These are phyloP conservation scores for Dioscorea cayenensis DNA, from an alignment of 116 monocot genomes.

Conservation along the genomic window DNA sequence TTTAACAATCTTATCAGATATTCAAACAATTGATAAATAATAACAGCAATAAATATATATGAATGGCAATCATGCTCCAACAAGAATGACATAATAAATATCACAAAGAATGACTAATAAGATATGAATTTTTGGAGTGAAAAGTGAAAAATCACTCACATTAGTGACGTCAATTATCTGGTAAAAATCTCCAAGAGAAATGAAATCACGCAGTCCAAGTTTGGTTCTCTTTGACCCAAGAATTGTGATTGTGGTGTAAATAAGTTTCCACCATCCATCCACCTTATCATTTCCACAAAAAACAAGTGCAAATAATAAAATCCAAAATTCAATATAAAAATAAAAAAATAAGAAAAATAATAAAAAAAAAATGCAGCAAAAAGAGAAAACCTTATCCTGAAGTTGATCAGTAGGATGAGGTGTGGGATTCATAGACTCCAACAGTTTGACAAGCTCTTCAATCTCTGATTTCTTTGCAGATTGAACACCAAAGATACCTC, in stretches of 20 bases:
- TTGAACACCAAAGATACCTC: constrained; percentile 74
- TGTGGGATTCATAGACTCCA: constrained; percentile 74
- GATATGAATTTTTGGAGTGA: neutral
- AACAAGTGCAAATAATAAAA: neutral
- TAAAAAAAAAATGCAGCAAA: neutral
- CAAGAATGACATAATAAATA: too few species aligned
- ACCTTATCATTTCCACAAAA: constrained; percentile 31
- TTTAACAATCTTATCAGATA: too few species aligned
- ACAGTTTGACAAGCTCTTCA: constrained; percentile 38
- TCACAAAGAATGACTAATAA: too few species aligned
- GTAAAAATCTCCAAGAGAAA: constrained; percentile 72
- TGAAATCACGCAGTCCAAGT: constrained; percentile 78
- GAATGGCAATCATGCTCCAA: too few species aligned
- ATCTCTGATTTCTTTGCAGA: constrained; percentile 72
- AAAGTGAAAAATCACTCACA: constrained; percentile 18
- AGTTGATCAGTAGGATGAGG: constrained; percentile 61
- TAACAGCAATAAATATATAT: too few species aligned
- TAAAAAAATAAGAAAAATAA: neutral
- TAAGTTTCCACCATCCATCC: constrained; percentile 74
- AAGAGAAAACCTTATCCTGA: constrained; percentile 29
- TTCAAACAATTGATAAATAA: too few species aligned
- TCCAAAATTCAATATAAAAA: too few species aligned
- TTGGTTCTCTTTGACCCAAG: constrained; percentile 79
- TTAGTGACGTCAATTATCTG: constrained; percentile 70
- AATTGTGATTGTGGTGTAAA: constrained; percentile 84